Base-by-base conservation (phyloP, 306 rosid genomes). In the Cicer yamashitae region DNA sequence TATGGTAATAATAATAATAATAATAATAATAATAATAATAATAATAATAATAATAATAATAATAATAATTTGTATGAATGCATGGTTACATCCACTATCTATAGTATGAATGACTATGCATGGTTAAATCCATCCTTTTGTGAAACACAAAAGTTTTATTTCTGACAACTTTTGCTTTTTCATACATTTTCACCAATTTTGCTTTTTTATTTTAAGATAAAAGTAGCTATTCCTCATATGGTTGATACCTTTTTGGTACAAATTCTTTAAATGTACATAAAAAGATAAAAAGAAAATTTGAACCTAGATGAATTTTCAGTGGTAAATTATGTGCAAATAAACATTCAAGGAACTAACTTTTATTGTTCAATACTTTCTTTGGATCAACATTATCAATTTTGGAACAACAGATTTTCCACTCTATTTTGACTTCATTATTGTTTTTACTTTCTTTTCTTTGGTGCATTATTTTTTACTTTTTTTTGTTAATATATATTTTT, bases 151-250 rank as follows among this genome's bases (percentile, higher is more conserved):
- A 79, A 79, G 82, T 76, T 73, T 78, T 83, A 70, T 76, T 82
- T 50, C 50, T 78, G 75, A 70, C 87, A 83, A 76, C 91, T 81
- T 88, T 84, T 80, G 75, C 86, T 83, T 82, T 86, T 86, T 69
- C 75, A 12, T 61, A 73, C 84, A 69, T 75, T 56, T 87, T 67
- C 85, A 72, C 81, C 81, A 63, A 76, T 75, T 79, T 62, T 71
- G 25, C 76, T 71, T 82, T 43, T 70, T 71, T 25, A 25, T 60
- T 76, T 79, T 43, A 67, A 38, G 60, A 83, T 83, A 82, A 59
- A 79, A 79, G 87, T 61, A 69, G 74, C 60, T 45, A 77, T 66
- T 37, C 81, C 76, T 53, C 62, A 56, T 71, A 48, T 64, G 75
- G 66, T 40, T 63, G 15, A 46, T 58, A 66, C 59, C 44, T 60